These are phyloP conservation scores for Colletotrichum sp. DNA, from an alignment of 2,329 filamentous ascomycete species.

Conservation along the genomic window DNA sequence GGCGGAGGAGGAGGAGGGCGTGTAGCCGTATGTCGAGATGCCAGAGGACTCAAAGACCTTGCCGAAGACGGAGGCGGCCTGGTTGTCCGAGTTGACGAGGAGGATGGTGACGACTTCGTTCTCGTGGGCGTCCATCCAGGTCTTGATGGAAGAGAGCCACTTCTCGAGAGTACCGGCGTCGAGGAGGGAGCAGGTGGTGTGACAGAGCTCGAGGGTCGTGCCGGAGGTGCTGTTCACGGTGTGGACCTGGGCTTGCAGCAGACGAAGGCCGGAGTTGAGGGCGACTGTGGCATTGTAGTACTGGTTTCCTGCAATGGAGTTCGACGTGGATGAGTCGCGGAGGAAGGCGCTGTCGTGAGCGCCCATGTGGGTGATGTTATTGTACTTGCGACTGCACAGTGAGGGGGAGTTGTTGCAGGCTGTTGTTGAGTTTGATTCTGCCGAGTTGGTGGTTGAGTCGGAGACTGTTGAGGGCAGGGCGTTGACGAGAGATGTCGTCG, in stretches of 20 bases:
- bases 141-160: constrained; percentile 69
- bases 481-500: constrained; percentile 23
- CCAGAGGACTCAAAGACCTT: constrained; percentile 61
- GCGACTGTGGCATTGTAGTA: constrained; percentile 75
- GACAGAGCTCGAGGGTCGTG: constrained; percentile 67
- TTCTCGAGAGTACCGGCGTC: constrained; percentile 70
- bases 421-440: constrained; percentile 33
- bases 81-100: constrained; percentile 72
- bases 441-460: constrained; percentile 15
- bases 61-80: constrained; percentile 59
- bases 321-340: constrained; percentile 64
- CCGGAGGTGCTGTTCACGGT: constrained; percentile 49
- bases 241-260: constrained; percentile 78
- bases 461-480: constrained; percentile 11
- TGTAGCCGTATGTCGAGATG: constrained; percentile 67
- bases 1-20: constrained; percentile 49
- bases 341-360: constrained; percentile 79
- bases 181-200: constrained; percentile 69
- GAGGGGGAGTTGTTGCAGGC: constrained; percentile 84
- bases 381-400: constrained; percentile 75
- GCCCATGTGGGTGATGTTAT: constrained; percentile 78
- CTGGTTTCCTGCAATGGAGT: constrained; percentile 74
- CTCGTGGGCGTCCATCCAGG: constrained; percentile 72
- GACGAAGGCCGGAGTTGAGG: constrained; percentile 72
- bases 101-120: constrained; percentile 80